Percentiles rank a stretch among this genome's conserved stretches.
These are phyloP conservation scores for Aureobasidium sp. DNA, from an alignment of 2,329 filamentous ascomycete species.

Conservation along the genomic window DNA sequence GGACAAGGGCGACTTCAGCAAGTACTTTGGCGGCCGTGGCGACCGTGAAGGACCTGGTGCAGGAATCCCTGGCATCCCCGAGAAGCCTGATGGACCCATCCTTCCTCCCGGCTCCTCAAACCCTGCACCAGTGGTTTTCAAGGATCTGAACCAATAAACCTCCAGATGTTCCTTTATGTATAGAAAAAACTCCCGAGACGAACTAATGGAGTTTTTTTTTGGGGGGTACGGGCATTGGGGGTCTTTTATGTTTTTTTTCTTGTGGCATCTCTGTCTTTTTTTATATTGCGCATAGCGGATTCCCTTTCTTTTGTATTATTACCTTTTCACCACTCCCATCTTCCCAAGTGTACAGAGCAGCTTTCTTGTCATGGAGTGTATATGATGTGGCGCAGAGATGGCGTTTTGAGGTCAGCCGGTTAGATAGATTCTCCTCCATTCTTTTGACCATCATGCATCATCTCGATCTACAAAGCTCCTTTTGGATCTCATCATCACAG, in stretches of 20 bases:
- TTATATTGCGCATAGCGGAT: constrained; percentile 12
- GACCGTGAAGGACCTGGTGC: constrained; percentile 35
- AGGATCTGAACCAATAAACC: constrained; percentile 8
- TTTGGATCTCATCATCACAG: too few species aligned
- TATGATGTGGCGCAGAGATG: neutral
- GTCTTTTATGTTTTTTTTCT: neutral
- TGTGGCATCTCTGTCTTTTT: neutral
- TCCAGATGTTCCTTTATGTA: neutral
- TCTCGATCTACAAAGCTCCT: too few species aligned
- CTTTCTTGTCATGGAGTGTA: neutral
- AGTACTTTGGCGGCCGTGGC: constrained; percentile 62
- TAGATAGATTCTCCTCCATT: neutral
- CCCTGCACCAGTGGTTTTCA: constrained; percentile 15
- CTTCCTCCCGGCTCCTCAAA: constrained; percentile 10
- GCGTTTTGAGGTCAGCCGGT: neutral
- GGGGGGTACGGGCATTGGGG: neutral
- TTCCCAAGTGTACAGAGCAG: neutral
- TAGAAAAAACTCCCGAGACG: neutral
- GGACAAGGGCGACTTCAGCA: constrained; percentile 80
- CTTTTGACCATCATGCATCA: too few species aligned
- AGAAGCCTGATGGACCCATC: constrained; percentile 10
- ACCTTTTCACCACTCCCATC: neutral
- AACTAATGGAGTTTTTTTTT: neutral
- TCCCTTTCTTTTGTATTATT: constrained; percentile 11
- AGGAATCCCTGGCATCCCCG: constrained; percentile 11